Evolutionary conservation across 257 asterid genomes (phyloP), one percentile per base, ranked within the genome.

Genomic region (Haberlea rhodopensis): DNA sequence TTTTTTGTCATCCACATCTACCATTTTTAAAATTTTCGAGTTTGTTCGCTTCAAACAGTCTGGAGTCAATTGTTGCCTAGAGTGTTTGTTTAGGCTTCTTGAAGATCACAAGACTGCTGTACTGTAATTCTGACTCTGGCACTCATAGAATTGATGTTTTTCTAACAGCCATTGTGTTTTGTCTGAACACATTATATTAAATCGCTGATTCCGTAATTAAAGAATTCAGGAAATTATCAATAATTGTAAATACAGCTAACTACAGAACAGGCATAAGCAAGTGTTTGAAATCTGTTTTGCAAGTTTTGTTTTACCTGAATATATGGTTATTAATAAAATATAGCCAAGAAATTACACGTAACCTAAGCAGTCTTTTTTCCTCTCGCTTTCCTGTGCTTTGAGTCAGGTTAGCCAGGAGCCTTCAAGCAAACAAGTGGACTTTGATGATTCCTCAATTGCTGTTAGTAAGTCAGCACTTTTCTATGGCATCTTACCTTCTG

Each of bases 401-500:
- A 26, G 67, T 66, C 82, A 92, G 97, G 89, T n/a, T n/a, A 76
- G 81, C 28, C 62, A 67, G 60, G 87, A 66, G 64, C 70, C 74
- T 66, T 65, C 84, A 72, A 73, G 62, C 67, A 67, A 77, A 75
- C 82, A 75, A 73, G 80, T 67, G 60, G 78, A 68, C 24, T 81
- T 28, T 34, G 72, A 69, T 24, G 77, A 68, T 60, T 77, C 84
- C 64, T 73, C 85, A 25, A 79, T 62, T 56, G 60, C 58, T 63
- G 25, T 32, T 49, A 78, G 98, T 91, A 85, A 87, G 97, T 76
- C 64, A 63, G 61, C 56, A 43, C 20, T 49, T 71, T 25, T 51
- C 68, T 24, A 51, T 28, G 16, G 66, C 66, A 40, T 69, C 11
- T 24, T 71, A 13, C 40, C 40, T 25, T 25, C 66, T 60, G 53